These are phyloP conservation scores for Podaxis mareebaensis DNA, from an alignment of 768 basidiomycete species.

Conservation along the genomic window DNA sequence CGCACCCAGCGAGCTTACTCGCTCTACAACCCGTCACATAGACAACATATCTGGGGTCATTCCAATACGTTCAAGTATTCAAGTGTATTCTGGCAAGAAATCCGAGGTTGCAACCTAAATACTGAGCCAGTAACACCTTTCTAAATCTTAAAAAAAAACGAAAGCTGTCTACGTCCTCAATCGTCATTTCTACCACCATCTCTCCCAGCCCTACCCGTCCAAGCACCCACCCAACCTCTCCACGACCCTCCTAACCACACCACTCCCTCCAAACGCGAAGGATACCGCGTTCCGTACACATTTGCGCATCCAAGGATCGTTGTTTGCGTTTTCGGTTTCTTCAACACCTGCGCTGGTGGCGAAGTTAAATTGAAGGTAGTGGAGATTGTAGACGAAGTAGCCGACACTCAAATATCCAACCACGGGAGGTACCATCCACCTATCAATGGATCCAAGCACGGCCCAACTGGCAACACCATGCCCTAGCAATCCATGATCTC, in stretches of 20 bases:
- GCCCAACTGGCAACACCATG: conserved; percentile 46
- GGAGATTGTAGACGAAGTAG: too few relatives aligned
- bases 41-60: too few relatives aligned
- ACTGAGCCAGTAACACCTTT: too few relatives aligned
- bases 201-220: conserved; percentile 6
- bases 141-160: too few relatives aligned
- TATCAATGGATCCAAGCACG: conserved; percentile 55
- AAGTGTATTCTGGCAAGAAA: too few relatives aligned
- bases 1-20: too few relatives aligned
- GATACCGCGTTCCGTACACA: conserved; percentile 81
- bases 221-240: conserved; percentile 25
- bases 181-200: background rate
- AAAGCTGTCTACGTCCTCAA: too few relatives aligned
- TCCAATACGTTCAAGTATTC: too few relatives aligned
- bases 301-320: conserved; percentile 83
- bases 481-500: conserved; percentile 65
- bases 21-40: too few relatives aligned
- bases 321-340: conserved; percentile 36
- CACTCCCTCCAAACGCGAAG: conserved; percentile 65
- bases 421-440: conserved; percentile 80
- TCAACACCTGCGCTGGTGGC: conserved; percentile 17
- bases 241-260: conserved; percentile 63
- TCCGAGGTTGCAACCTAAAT: too few relatives aligned
- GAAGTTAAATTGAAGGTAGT: background rate
- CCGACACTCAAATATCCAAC: conserved; percentile 52